Conservation (phyloP, 2,329 filamentous ascomycete genomes). For the Drechslerella coelobrocha region DNA sequence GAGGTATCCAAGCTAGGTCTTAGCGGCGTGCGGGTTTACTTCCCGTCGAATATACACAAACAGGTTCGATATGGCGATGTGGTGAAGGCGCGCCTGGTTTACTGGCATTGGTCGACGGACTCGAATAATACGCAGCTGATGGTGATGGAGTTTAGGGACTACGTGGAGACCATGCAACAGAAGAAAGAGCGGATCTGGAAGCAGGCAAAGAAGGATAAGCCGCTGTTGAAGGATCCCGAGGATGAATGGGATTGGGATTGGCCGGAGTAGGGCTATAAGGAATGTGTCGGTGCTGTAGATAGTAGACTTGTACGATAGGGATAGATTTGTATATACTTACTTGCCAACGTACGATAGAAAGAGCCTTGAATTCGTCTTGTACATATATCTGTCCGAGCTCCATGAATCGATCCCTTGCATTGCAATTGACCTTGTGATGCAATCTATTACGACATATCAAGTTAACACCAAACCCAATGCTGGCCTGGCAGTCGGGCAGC, state of each 20-base stretch:
- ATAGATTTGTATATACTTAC: conserved; percentile 1
- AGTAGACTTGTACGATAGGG: conserved; percentile 2
- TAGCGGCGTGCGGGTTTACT: conserved; percentile 29
- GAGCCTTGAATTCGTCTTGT: conserved; percentile 6
- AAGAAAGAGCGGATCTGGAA: conserved; percentile 37
- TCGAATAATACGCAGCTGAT: conserved; percentile 28
- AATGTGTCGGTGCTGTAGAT: not conserved
- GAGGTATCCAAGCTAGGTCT: conserved; percentile 22
- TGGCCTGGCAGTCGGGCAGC: not conserved
- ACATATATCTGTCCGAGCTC: conserved; percentile 5
- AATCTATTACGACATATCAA: too few species aligned
- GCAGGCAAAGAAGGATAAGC: conserved; percentile 31
- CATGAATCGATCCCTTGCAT: not conserved
- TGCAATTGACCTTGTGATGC: not conserved
- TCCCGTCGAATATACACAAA: conserved; percentile 22
- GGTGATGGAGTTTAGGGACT: conserved; percentile 45
- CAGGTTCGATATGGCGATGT: conserved; percentile 31
- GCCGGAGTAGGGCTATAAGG: too few species aligned
- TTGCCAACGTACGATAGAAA: not conserved
- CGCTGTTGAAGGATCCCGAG: too few species aligned
- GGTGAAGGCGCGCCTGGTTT: conserved; percentile 19
- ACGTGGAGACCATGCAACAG: conserved; percentile 25
- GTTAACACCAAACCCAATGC: too few species aligned
- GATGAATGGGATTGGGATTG: conserved; percentile 13
- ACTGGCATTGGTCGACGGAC: conserved; percentile 42